A percentile compares a stretch with the other conserved stretches of the same genome.
Evolutionary conservation across 192 early-diverging fungal species (phyloP).

Genomic region (Cetraspora pellucida): DNA sequence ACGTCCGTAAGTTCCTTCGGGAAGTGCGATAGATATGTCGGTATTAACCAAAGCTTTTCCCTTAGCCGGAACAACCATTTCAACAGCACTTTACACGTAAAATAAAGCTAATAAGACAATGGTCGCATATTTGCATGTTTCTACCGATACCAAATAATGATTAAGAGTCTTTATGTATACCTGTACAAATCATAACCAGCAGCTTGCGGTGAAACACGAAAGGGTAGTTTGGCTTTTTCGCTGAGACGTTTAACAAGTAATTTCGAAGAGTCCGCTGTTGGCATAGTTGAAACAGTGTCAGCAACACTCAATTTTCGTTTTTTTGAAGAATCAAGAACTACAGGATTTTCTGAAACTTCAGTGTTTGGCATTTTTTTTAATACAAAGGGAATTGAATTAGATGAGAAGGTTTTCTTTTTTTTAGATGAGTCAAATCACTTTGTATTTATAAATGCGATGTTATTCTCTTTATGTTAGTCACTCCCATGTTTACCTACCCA

Average conservation of each 20-base stretch:
- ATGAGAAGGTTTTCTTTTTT: too few species aligned
- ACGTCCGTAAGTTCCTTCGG: constrained; percentile 89
- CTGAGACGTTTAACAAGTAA: constrained; percentile 64
- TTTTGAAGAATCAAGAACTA: too few species aligned
- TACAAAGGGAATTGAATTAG: too few species aligned
- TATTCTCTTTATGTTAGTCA: too few species aligned
- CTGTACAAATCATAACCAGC: constrained; percentile 96
- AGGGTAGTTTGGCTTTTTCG: constrained; percentile 76
- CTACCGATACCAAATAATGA: not conserved
- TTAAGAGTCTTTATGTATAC: constrained; percentile 34
- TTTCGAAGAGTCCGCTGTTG: too few species aligned
- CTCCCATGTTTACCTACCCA: too few species aligned
- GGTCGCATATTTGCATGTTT: not conserved
- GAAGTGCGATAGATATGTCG: constrained; percentile 84
- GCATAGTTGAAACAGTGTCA: too few species aligned
- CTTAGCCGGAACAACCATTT: constrained; percentile 74
- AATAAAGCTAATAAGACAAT: not conserved
- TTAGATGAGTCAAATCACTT: too few species aligned
- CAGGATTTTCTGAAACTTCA: too few species aligned
- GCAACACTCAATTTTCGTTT: too few species aligned
- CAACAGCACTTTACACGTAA: constrained; percentile 46
- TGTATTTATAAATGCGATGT: too few species aligned
- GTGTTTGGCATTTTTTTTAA: too few species aligned
- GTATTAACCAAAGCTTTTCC: constrained; percentile 80
- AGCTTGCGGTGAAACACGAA: constrained; percentile 74